These are phyloP conservation scores for Peronosclerospora sorghi DNA, from an alignment of 352 stramenopile species.

Conservation along the genomic window DNA sequence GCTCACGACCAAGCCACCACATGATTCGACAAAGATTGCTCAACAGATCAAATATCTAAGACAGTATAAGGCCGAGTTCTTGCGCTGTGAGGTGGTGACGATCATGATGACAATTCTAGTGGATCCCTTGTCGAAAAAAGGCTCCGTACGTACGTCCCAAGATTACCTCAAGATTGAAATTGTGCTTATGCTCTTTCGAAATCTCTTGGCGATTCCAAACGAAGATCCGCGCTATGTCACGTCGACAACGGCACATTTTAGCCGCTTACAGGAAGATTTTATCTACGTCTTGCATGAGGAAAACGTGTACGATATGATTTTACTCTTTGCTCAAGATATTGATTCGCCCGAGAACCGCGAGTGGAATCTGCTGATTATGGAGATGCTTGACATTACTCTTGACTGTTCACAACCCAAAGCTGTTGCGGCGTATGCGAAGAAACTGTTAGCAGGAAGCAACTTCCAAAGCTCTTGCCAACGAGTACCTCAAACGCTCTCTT, in stretches of 20 bases:
- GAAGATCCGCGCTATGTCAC: conserved; percentile 73
- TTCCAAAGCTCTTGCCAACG: not conserved
- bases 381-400: conserved; percentile 80
- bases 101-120: conserved; percentile 82
- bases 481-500: not conserved
- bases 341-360: conserved; percentile 74
- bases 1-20: conserved; percentile 79
- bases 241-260: conserved; percentile 63
- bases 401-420: conserved; percentile 56
- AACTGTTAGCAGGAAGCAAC: conserved; percentile 6
- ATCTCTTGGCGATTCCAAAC: conserved; percentile 76
- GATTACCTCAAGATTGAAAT: conserved; percentile 85
- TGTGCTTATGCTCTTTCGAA: conserved; percentile 76
- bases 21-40: conserved; percentile 68
- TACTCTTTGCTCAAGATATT: conserved; percentile 82
- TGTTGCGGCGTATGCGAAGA: conserved; percentile 49
- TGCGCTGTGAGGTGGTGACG: conserved; percentile 50
- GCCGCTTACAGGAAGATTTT: conserved; percentile 71
- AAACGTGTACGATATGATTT: conserved; percentile 80
- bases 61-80: conserved; percentile 81
- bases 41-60: conserved; percentile 73
- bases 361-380: conserved; percentile 84
- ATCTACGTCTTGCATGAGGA: conserved; percentile 71
- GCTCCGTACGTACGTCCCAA: conserved; percentile 38
- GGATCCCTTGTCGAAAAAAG: conserved; percentile 60